Percentiles rank a stretch among this genome's conserved stretches.
Evolutionary conservation across 2,329 filamentous ascomycete genomes (phyloP).

Genomic region (Hypoxylon sp.): DNA sequence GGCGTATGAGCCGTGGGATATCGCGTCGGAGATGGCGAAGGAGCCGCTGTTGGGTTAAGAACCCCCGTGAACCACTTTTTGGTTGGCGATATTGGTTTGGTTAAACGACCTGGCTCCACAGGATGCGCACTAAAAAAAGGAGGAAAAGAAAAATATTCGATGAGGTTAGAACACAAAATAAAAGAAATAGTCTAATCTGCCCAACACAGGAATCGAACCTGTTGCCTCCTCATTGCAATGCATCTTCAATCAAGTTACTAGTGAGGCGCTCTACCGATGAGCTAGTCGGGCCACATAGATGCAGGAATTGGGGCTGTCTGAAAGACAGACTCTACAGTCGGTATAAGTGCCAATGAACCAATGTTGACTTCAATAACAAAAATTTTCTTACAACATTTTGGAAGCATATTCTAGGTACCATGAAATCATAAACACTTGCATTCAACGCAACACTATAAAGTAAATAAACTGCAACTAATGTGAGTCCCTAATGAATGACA

Average conservation of each 20-base stretch:
- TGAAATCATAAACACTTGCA: too few species aligned
- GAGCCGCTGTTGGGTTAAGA: not conserved
- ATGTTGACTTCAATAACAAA: too few species aligned
- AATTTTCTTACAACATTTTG: too few species aligned
- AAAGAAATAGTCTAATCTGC: not conserved
- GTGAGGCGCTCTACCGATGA: slow-evolving; percentile 37
- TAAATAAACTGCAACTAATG: too few species aligned
- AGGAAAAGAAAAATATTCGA: not conserved
- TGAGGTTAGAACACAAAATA: too few species aligned
- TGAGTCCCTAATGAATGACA: too few species aligned
- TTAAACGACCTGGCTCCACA: not conserved
- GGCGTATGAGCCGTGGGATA: slow-evolving; percentile 42
- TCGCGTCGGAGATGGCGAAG: slow-evolving; percentile 1
- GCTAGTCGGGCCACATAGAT: slow-evolving; percentile 39
- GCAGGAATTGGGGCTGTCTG: too few species aligned
- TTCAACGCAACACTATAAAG: too few species aligned
- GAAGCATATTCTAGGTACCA: too few species aligned
- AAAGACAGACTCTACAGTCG: too few species aligned
- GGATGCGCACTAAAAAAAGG: not conserved
- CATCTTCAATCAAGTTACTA: not conserved
- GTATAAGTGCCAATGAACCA: too few species aligned
- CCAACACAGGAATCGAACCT: slow-evolving; percentile 6
- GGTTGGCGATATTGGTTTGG: not conserved
- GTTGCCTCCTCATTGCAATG: slow-evolving; percentile 2
- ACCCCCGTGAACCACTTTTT: not conserved